Conservation (phyloP, 176 grass and related monocot species). For the Themeda triandra region DNA sequence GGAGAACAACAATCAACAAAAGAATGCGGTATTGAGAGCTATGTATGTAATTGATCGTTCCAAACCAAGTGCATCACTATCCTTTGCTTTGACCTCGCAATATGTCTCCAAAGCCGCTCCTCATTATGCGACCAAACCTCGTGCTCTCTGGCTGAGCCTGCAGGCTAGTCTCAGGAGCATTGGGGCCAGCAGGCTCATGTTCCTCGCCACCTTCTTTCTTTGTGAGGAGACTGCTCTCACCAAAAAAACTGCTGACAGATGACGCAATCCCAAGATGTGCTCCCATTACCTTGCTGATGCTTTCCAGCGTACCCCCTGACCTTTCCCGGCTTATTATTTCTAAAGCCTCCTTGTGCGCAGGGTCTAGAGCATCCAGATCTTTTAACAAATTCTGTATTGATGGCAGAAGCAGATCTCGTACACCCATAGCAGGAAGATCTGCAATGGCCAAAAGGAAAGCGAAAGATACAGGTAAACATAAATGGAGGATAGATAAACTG, state of each 20-base stretch:
- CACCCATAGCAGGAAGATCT: slow-evolving; percentile 79
- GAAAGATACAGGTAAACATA: slow-evolving; percentile 11
- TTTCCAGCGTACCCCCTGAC: slow-evolving; percentile 74
- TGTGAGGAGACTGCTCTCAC: slow-evolving; percentile 57
- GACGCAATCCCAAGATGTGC: slow-evolving; percentile 82
- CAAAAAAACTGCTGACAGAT: slow-evolving; percentile 86
- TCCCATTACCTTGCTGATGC: slow-evolving; percentile 87
- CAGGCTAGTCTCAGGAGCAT: slow-evolving; percentile 12
- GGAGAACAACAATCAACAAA: background rate
- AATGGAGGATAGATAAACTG: background rate
- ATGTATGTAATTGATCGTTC: slow-evolving; percentile 23
- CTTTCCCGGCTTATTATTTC: slow-evolving; percentile 83
- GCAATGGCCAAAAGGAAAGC: slow-evolving; percentile 16
- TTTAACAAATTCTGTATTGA: slow-evolving; percentile 87
- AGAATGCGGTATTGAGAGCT: background rate
- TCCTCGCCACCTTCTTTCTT: slow-evolving; percentile 73
- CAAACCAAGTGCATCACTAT: slow-evolving; percentile 42
- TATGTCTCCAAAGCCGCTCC: slow-evolving; percentile 85
- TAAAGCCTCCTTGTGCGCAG: slow-evolving; percentile 92
- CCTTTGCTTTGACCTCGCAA: slow-evolving; percentile 71
- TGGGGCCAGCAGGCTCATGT: slow-evolving; percentile 6
- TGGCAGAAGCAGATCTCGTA: slow-evolving; percentile 77
- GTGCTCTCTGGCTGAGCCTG: slow-evolving; percentile 60
- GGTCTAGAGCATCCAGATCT: slow-evolving; percentile 82
- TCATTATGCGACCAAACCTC: slow-evolving; percentile 78